Conservation (phyloP, 2,329 filamentous ascomycete genomes). For the Tothia fuscella region DNA sequence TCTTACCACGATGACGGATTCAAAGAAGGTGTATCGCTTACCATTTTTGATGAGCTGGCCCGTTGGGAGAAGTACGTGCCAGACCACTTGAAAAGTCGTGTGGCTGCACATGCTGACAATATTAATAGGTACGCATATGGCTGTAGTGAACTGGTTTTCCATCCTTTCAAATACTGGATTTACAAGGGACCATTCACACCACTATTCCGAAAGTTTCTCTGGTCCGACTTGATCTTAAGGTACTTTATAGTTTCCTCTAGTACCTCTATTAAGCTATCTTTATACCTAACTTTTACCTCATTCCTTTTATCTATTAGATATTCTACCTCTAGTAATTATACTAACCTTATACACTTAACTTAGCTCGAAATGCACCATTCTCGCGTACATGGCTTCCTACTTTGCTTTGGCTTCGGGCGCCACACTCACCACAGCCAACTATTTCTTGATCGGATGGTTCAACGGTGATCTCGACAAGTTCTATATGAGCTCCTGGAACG, state of each 20-base stretch:
- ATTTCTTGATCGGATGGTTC: constrained; percentile 13
- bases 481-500: constrained; percentile 12
- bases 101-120: neutral
- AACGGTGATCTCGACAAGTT: constrained; percentile 11
- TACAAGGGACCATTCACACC: constrained; percentile 11
- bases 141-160: constrained; percentile 13
- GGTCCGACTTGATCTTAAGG: constrained; percentile 10
- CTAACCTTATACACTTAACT: no score
- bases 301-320: no score
- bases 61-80: constrained; percentile 12
- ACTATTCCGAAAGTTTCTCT: constrained; percentile 12
- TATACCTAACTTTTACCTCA: no score
- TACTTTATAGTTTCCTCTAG: no score
- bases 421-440: constrained; percentile 12
- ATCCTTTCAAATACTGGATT: constrained; percentile 11
- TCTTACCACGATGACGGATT: constrained; percentile 12
- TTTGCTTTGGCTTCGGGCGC: constrained; percentile 12
- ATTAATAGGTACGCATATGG: constrained; percentile 11
- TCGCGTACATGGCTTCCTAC: constrained; percentile 12
- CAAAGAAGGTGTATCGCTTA: constrained; percentile 13
- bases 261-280: no score
- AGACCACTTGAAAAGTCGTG: neutral
- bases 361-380: constrained; percentile 13
- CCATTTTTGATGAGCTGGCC: constrained; percentile 13
- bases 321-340: no score